A percentile compares a stretch with the other conserved stretches of the same genome.
phyloP scores from a whole-genome alignment of 2,329 filamentous ascomycete genomes.

The Didymella exigua region DNA sequence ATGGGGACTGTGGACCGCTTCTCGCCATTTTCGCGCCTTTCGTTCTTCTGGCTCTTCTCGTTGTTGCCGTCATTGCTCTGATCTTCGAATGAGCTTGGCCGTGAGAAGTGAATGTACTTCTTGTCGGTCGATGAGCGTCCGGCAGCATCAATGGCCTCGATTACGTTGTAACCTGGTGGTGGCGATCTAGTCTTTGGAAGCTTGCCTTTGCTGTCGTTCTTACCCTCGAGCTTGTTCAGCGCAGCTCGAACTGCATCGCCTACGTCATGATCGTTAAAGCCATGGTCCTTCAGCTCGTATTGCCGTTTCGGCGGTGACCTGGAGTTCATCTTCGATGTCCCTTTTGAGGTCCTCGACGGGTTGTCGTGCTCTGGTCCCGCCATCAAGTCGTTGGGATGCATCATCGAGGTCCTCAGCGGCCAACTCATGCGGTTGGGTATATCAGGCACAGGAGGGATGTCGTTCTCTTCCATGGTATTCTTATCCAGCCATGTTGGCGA shows the following conservation, averaged over 20 bases:
- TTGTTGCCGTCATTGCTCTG: background rate
- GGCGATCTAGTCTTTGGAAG: slow-evolving; percentile 6
- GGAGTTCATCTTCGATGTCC: slow-evolving; percentile 5
- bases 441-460: slow-evolving; percentile 35
- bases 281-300: slow-evolving; percentile 27
- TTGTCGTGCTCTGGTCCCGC: slow-evolving; percentile 23
- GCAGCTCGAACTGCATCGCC: slow-evolving; percentile 29
- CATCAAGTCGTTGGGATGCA: slow-evolving; percentile 12
- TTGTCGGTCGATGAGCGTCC: slow-evolving; percentile 5
- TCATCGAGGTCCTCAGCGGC: slow-evolving; percentile 5
- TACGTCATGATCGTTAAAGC: slow-evolving; percentile 25
- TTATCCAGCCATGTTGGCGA: slow-evolving; percentile 26
- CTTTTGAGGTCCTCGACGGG: background rate
- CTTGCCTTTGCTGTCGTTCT: slow-evolving; percentile 18
- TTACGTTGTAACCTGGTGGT: slow-evolving; percentile 8
- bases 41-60: background rate
- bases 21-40: background rate
- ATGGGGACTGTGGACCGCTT: slow-evolving; percentile 7
- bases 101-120: slow-evolving; percentile 14
- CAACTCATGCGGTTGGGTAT: slow-evolving; percentile 22
- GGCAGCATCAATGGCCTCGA: slow-evolving; percentile 7
- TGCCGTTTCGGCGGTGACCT: slow-evolving; percentile 7
- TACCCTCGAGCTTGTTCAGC: slow-evolving; percentile 27
- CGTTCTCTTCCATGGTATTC: slow-evolving; percentile 18
- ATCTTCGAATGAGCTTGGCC: background rate